Evolutionary conservation across 495 filamentous ascomycete genomes (phyloP), one percentile per base, ranked within the genome.

Genomic region (Bathelium albidoporum): DNA sequence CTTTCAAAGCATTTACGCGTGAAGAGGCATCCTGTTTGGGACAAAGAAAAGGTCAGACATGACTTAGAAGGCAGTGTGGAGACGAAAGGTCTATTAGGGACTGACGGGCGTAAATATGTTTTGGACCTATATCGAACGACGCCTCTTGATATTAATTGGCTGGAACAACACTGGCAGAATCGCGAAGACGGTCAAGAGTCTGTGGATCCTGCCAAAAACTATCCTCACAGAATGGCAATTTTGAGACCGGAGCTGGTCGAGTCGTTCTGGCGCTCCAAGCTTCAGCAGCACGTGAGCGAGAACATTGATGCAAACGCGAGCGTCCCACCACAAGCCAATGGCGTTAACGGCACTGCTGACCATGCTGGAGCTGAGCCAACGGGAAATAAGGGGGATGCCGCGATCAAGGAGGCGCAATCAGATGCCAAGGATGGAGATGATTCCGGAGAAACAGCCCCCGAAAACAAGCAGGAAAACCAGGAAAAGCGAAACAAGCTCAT

Each of bases 21-120:
- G 64, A 97, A 99, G 85, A 89, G 87, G 78, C 95, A 99, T 74
- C 78, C 90, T 29, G 95, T 97, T 28, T 99, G 95, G 95, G 95
- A 99, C 76, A 97, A 96, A 80, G 89, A 96, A 61, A 83, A 83
- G 67, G 88, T 90, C 77, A 85, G 87, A 22, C 91, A 95, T 71
- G 90, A 97, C 32, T 83, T 99, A 14, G 95, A 97, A 74, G 90
- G 87, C 29, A 97, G 92, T 69, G 90, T 99, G 31, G 95, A 99
- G 77, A 99, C 95, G 26, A 99, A 99, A 80, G 95, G 95, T 29
- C 81, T 99, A 10, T 77, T 97, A 53, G 95, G 95, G n/a, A 97
- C 95, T 0, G 95, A 99, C 71, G 94, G 92, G 24, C 80, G 95
- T 64, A 97, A 96, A 72, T 99, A 99, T 72, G 93, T 96, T 14